Evolutionary conservation across 768 basidiomycete genomes (phyloP).

Genomic region (Leccinum longicurvipes): DNA sequence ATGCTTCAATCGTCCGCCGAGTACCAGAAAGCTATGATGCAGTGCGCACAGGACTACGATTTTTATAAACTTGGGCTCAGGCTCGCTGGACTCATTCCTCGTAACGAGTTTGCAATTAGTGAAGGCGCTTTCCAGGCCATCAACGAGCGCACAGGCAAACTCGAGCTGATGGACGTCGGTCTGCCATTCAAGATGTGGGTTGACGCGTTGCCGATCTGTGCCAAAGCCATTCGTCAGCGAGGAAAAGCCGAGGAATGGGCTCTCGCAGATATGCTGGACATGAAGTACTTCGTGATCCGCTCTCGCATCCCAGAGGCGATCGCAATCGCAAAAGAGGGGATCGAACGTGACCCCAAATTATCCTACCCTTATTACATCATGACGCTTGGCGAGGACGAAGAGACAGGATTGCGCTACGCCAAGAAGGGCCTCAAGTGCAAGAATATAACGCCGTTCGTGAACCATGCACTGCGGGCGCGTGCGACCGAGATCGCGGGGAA

Average conservation of each 20-base stretch:
- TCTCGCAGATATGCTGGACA: slow-evolving; percentile 58
- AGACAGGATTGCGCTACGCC: slow-evolving; percentile 51
- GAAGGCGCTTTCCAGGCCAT: slow-evolving; percentile 50
- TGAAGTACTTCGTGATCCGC: slow-evolving; percentile 53
- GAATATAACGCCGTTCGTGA: slow-evolving; percentile 51
- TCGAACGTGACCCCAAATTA: slow-evolving; percentile 51
- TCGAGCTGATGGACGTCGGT: slow-evolving; percentile 42
- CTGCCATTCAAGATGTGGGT: slow-evolving; percentile 57
- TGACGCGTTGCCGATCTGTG: slow-evolving; percentile 57
- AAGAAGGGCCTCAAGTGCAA: slow-evolving; percentile 65
- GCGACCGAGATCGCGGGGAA: slow-evolving; percentile 58
- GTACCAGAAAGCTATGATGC: slow-evolving; percentile 53
- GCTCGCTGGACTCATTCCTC: slow-evolving; percentile 47
- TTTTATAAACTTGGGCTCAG: slow-evolving; percentile 48
- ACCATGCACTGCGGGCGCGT: slow-evolving; percentile 55
- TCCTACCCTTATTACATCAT: slow-evolving; percentile 63
- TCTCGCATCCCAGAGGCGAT: slow-evolving; percentile 46
- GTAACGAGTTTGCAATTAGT: slow-evolving; percentile 55
- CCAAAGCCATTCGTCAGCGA: slow-evolving; percentile 46
- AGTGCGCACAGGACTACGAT: slow-evolving; percentile 43
- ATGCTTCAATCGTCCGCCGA: slow-evolving; percentile 39
- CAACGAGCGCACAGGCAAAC: slow-evolving; percentile 40
- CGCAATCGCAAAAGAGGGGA: slow-evolving; percentile 38
- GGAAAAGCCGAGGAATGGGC: slow-evolving; percentile 42
- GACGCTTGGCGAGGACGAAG: slow-evolving; percentile 44